Conservation (phyloP, 202 grass and related monocot species). For the Tripidium arundinaceum region DNA sequence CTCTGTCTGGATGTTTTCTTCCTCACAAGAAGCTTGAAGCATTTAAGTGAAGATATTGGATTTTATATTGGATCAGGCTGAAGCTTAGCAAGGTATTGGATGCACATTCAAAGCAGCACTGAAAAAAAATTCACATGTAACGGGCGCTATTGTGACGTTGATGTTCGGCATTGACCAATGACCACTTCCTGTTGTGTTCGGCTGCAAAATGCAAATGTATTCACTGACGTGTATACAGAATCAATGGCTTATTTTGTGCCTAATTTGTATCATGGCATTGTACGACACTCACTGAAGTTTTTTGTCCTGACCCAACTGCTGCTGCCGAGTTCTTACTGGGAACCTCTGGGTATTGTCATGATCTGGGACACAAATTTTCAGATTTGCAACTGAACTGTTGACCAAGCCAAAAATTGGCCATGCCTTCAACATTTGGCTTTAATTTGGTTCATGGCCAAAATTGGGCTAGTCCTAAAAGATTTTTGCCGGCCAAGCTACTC, state of each 20-base stretch:
- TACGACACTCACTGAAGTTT: neutral
- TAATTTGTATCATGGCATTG: neutral
- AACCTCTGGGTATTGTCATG: neutral
- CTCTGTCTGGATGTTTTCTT: too few relatives aligned
- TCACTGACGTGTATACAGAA: neutral
- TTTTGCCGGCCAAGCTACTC: too few relatives aligned
- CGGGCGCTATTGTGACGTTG: neutral
- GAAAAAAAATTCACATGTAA: neutral
- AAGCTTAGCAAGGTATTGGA: too few relatives aligned
- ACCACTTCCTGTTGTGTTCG: neutral
- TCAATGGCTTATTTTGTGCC: neutral
- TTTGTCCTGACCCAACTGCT: neutral
- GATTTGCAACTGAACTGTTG: neutral
- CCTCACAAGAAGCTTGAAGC: too few relatives aligned
- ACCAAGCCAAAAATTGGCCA: neutral
- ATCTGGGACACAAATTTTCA: neutral
- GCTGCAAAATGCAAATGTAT: neutral
- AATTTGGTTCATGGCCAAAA: neutral
- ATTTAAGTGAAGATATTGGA: too few relatives aligned
- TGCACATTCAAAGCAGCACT: too few relatives aligned
- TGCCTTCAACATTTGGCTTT: neutral
- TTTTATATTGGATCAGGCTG: too few relatives aligned
- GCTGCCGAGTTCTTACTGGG: neutral
- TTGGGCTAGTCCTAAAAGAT: too few relatives aligned
- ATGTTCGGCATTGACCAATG: neutral